Percentiles rank a stretch among this genome's conserved stretches.
phyloP scores from a whole-genome alignment of 345 rosid genomes.

The Citrus maxima region DNA sequence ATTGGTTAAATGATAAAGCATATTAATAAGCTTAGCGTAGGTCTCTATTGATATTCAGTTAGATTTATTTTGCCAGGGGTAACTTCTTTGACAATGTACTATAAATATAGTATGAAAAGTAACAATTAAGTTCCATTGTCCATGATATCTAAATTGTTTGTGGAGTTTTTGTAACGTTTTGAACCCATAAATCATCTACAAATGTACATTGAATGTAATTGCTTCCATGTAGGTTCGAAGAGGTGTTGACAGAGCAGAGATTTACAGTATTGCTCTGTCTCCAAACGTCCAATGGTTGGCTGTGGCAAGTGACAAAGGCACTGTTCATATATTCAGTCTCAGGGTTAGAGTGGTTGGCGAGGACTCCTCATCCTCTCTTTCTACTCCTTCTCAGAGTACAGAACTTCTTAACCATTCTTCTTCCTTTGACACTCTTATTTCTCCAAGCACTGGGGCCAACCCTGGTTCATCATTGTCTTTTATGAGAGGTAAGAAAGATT shows the following conservation, averaged over 20 bases:
- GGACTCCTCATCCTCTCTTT: constrained; percentile 54
- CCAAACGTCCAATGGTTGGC: constrained; percentile 83
- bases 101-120: background rate
- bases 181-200: background rate
- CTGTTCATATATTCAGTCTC: constrained; percentile 83
- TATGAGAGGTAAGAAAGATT: constrained; percentile 59
- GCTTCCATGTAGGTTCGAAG: constrained; percentile 64
- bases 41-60: background rate
- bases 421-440: constrained; percentile 59
- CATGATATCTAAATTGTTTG: background rate
- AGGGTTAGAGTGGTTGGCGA: constrained; percentile 72
- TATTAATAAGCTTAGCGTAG: background rate
- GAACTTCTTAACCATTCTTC: constrained; percentile 43
- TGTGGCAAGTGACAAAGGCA: constrained; percentile 86
- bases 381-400: constrained; percentile 31
- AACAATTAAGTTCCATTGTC: background rate
- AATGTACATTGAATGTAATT: constrained; percentile 11
- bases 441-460: constrained; percentile 69
- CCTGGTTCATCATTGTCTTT: constrained; percentile 82
- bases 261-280: constrained; percentile 74
- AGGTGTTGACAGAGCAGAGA: constrained; percentile 89
- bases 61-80: background rate
- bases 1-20: background rate
- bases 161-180: background rate
- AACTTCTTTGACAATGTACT: background rate